phyloP scores from a whole-genome alignment of 2,329 filamentous ascomycete species.

The Gaeumannomyces tritici region DNA sequence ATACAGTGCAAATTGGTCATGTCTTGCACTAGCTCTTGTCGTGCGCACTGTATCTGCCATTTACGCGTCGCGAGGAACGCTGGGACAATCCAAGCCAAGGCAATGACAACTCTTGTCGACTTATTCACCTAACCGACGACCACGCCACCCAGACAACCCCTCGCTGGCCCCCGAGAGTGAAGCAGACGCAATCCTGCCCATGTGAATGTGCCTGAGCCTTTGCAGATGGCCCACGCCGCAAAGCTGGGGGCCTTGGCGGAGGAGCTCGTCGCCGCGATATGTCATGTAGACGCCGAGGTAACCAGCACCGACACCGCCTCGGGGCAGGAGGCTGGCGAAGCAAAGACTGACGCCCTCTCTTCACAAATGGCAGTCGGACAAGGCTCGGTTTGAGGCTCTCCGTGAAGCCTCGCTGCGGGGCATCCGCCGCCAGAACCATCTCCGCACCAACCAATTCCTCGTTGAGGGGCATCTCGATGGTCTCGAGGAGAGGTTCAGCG shows the following conservation, averaged over 20 bases:
- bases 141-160: background rate
- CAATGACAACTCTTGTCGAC: background rate
- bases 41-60: background rate
- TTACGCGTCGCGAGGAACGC: background rate
- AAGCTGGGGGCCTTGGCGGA: slow-evolving; percentile 56
- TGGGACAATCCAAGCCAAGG: background rate
- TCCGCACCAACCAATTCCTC: slow-evolving; percentile 68
- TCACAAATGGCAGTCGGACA: slow-evolving; percentile 18
- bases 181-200: background rate
- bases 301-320: slow-evolving; percentile 8
- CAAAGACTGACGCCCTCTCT: slow-evolving; percentile 1
- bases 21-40: background rate
- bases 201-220: background rate
- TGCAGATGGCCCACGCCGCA: slow-evolving; percentile 60
- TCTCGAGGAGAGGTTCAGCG: slow-evolving; percentile 76
- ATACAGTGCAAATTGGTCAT: background rate
- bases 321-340: background rate
- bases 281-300: slow-evolving; percentile 45
- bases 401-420: slow-evolving; percentile 40
- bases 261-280: slow-evolving; percentile 58
- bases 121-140: background rate
- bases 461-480: slow-evolving; percentile 56
- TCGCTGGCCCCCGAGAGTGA: background rate
- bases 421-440: slow-evolving; percentile 45
- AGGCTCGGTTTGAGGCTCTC: slow-evolving; percentile 28